phyloP scores from a whole-genome alignment of 345 rosid genomes.

The Geranium rotundifolium region DNA sequence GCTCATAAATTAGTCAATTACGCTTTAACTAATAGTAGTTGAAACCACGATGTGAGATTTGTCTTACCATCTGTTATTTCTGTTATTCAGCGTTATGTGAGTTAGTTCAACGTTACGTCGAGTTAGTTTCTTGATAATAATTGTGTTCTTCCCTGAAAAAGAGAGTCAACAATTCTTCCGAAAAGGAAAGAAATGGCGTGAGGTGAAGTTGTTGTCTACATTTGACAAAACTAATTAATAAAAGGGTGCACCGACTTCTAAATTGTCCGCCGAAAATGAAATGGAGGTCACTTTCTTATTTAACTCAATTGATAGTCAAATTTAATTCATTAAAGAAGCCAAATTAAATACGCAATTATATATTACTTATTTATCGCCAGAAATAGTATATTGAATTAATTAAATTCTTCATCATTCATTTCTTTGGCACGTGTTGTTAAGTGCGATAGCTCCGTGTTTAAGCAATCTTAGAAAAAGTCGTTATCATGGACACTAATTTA shows the following conservation, averaged over 20 bases:
- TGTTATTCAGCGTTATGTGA: no score
- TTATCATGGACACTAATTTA: no score
- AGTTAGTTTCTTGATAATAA: background rate
- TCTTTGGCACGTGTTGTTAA: no score
- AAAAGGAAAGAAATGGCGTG: background rate
- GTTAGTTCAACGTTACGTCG: background rate
- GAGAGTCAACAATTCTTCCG: slow-evolving; percentile 5
- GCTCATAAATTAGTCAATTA: no score
- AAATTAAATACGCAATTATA: background rate
- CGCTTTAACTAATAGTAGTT: no score
- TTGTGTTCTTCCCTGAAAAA: no score
- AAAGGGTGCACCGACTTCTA: slow-evolving; percentile 30
- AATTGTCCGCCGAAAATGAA: slow-evolving; percentile 19
- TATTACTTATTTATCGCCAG: background rate
- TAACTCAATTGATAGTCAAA: background rate
- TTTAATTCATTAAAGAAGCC: background rate
- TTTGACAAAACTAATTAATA: slow-evolving; percentile 3
- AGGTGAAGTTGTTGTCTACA: slow-evolving; percentile 12
- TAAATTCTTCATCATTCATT: no score
- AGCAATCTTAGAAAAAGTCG: no score
- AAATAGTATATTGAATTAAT: no score
- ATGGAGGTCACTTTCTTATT: slow-evolving; percentile 10
- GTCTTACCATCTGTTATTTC: no score
- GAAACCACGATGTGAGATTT: no score
- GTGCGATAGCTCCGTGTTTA: no score